phyloP scores from a whole-genome alignment of 2,329 filamentous ascomycete species.

The Pezicula radicicola region DNA sequence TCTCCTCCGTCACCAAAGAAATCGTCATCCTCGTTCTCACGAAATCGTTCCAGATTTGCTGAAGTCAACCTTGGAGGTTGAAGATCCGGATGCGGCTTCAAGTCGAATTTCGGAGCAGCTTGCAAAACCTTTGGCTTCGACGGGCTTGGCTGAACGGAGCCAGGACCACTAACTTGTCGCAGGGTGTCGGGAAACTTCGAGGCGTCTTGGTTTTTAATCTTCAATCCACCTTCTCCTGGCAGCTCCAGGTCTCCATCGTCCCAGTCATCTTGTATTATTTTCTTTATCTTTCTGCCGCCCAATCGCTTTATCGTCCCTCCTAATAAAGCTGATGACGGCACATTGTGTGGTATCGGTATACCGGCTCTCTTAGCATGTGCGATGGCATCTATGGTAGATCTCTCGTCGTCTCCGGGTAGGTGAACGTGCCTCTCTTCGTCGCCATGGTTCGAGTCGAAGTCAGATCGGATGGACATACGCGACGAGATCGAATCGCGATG shows the following conservation, averaged over 20 bases:
- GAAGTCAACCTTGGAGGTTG: conserved; percentile 19
- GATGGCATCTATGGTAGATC: conserved; percentile 81
- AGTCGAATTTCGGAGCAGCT: conserved; percentile 26
- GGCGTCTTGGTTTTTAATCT: conserved; percentile 61
- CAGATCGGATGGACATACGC: conserved; percentile 76
- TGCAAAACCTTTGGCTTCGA: conserved; percentile 36
- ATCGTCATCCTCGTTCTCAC: conserved; percentile 59
- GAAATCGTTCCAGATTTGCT: conserved; percentile 58
- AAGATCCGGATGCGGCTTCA: conserved; percentile 19
- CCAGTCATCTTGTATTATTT: conserved; percentile 75
- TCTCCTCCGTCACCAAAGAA: conserved; percentile 61
- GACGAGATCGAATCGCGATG: conserved; percentile 79
- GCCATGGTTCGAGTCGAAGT: conserved; percentile 70
- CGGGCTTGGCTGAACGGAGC: conserved; percentile 52
- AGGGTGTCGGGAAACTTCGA: conserved; percentile 65
- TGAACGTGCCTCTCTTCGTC: conserved; percentile 89
- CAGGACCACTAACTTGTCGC: conserved; percentile 51
- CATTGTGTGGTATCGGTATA: conserved; percentile 83
- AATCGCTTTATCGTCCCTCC: conserved; percentile 92
- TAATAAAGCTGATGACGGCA: conserved; percentile 84
- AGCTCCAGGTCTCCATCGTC: conserved; percentile 76
- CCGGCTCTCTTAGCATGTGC: conserved; percentile 83
- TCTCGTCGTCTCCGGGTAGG: conserved; percentile 80
- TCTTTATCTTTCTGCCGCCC: conserved; percentile 70
- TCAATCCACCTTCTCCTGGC: conserved; percentile 55